Percentiles rank a stretch among this genome's conserved stretches.
Conservation (phyloP, 306 rosid genomes). For the Cucurbita pepo region DNA sequence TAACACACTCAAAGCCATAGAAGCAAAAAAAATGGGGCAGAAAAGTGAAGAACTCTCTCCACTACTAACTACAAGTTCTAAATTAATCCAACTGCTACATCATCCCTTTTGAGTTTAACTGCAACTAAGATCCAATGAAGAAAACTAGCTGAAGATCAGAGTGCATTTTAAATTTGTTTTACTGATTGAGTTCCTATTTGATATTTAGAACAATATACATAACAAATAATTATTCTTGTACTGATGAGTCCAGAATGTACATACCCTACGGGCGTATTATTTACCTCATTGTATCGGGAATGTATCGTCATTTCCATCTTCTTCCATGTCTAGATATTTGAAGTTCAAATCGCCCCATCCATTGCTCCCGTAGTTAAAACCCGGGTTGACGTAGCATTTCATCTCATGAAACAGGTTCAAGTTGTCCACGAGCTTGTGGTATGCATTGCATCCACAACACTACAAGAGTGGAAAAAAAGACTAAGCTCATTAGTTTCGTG, state of each 20-base stretch:
- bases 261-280: slow-evolving; percentile 10
- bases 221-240: slow-evolving; percentile 16
- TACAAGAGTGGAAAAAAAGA: slow-evolving; percentile 13
- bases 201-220: slow-evolving; percentile 22
- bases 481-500: neutral
- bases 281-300: slow-evolving; percentile 43
- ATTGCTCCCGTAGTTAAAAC: slow-evolving; percentile 54
- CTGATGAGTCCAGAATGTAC: slow-evolving; percentile 17
- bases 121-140: neutral
- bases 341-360: slow-evolving; percentile 59
- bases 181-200: neutral
- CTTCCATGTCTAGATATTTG: slow-evolving; percentile 42
- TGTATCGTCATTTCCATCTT: slow-evolving; percentile 22
- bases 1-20: neutral
- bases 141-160: neutral
- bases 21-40: neutral
- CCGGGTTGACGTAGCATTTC: slow-evolving; percentile 68
- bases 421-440: slow-evolving; percentile 91
- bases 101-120: neutral
- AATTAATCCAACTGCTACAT: neutral
- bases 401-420: slow-evolving; percentile 86
- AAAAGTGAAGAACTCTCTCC: neutral
- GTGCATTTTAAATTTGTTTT: neutral
- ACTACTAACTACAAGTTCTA: neutral
- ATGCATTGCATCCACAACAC: slow-evolving; percentile 92